Percentiles rank a stretch among this genome's conserved stretches.
Conservation (phyloP, 2,329 filamentous ascomycete species). For the Microdochium trichocladiopsis region DNA sequence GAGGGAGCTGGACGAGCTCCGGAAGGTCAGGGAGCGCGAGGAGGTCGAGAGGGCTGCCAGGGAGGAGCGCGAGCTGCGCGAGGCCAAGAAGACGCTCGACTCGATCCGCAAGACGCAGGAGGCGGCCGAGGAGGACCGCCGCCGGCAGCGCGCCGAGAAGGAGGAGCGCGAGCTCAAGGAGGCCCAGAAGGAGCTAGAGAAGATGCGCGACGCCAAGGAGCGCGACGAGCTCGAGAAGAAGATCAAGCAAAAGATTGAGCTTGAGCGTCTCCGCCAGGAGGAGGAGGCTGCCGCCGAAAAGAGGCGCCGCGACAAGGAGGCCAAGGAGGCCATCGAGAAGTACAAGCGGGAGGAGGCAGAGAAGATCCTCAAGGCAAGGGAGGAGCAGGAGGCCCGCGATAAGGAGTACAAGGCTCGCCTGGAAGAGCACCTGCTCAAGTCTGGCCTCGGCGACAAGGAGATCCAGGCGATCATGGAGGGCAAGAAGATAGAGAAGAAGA, state of each 20-base stretch:
- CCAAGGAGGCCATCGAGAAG: conserved; percentile 42
- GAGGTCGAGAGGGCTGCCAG: conserved; percentile 35
- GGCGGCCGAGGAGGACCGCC: conserved; percentile 23
- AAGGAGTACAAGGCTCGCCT: conserved; percentile 47
- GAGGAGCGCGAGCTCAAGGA: conserved; percentile 41
- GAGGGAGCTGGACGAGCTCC: conserved; percentile 23
- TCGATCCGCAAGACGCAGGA: conserved; percentile 11
- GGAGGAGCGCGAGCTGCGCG: conserved; percentile 27
- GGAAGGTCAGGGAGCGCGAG: conserved; percentile 27
- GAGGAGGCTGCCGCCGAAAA: conserved; percentile 36
- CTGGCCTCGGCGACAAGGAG: conserved; percentile 51
- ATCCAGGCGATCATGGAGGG: conserved; percentile 48
- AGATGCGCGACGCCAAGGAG: conserved; percentile 31
- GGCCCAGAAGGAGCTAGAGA: conserved; percentile 10
- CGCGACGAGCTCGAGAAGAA: conserved; percentile 41
- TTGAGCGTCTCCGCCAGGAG: conserved; percentile 38
- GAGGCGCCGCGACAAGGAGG: conserved; percentile 35
- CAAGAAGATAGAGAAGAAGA: conserved; percentile 36
- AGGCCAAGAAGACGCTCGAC: conserved; percentile 24
- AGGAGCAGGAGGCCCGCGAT: conserved; percentile 41
- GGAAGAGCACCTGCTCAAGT: conserved; percentile 49
- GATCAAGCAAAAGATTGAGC: conserved; percentile 44
- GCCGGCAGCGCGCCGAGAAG: conserved; percentile 29
- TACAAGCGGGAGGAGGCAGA: conserved; percentile 43
- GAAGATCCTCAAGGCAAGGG: conserved; percentile 36